Evolutionary conservation across 805 yeast genomes (phyloP), one percentile per base, ranked within the genome.

Genomic region (Metschnikowia lunata): DNA sequence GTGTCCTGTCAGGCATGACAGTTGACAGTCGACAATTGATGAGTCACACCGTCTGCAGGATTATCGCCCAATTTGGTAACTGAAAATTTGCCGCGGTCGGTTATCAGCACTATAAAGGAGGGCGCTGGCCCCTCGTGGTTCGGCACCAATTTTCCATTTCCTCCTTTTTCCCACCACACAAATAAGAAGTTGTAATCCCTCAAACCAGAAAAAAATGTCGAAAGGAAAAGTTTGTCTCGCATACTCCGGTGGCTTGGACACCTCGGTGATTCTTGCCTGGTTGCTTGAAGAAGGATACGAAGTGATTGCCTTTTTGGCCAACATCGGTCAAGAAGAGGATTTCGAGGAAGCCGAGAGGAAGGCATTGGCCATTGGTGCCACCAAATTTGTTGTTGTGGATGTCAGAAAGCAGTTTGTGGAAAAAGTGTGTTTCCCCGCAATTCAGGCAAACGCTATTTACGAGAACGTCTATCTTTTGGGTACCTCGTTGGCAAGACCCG

Each of bases 201-300:
- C 27, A 36, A 23, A 26, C 18, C 14, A 29, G 13, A 8, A 23
- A 27, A 50, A 35, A 60, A 90, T 90, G 97, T 84, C 96, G 40
- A 91, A 93, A 72, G 99, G 99, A 65, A 91, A 91, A 75, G 99
- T 93, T 68, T 93, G 99, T 80, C 81, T 93, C 67, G 99, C 99
- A 45, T 93, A 93, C 76, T 93, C 98, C 40, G 99, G 99, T 61
- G 99, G 99, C 75, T 80, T 93, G 61, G 99, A 93, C 66, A 93
- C 99, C 78, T 90, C 97, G 26, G 86, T 93, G 51, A 93, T 93
- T 61, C 82, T 93, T 56, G 99, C 99, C 38, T 93, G 99, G 99
- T 80, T 93, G 67, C 78, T 93, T 55, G 99, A 93, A 69, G 80
- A 93, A 74, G 99, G 97, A 52, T 93, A 91, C 71, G 99, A 93